Conservation (phyloP, 305 asterid species). For the Fraxinus platypoda region DNA sequence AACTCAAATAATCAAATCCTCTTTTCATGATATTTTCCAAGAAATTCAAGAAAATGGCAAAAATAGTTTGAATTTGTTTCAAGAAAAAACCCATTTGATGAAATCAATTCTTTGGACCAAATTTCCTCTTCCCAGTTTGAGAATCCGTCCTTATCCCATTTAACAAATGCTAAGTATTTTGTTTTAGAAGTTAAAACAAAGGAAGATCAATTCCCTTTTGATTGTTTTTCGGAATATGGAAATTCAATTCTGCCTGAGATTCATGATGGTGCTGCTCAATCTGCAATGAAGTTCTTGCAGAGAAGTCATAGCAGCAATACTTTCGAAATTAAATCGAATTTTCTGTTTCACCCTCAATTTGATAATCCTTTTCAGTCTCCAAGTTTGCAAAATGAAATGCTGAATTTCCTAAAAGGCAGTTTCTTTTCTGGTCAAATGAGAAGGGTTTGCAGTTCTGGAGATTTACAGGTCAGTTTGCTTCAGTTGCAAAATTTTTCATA, state of each 20-base stretch:
- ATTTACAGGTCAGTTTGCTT: constrained; percentile 49
- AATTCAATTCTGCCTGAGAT: constrained; percentile 29
- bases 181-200: constrained; percentile 46
- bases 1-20: no score
- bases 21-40: constrained; percentile 30
- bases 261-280: constrained; percentile 25
- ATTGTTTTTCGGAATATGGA: constrained; percentile 16
- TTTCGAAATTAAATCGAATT: constrained; percentile 38
- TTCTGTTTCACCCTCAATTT: constrained; percentile 42
- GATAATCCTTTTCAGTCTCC: constrained; percentile 47
- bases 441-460: constrained; percentile 78
- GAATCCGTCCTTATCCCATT: constrained; percentile 42
- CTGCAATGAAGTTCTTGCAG: constrained; percentile 59
- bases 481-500: background rate
- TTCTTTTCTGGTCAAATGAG: constrained; percentile 56
- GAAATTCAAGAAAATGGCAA: constrained; percentile 23
- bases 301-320: constrained; percentile 69
- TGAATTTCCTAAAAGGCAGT: constrained; percentile 39
- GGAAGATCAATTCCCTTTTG: constrained; percentile 38
- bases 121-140: constrained; percentile 49
- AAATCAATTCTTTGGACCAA: constrained; percentile 33
- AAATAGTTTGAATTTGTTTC: constrained; percentile 5
- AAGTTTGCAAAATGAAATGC: constrained; percentile 31
- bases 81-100: constrained; percentile 31
- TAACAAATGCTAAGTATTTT: constrained; percentile 32